These are phyloP conservation scores for Metschnikowia anglica DNA, from an alignment of 805 yeast genomes.

Conservation along the genomic window DNA sequence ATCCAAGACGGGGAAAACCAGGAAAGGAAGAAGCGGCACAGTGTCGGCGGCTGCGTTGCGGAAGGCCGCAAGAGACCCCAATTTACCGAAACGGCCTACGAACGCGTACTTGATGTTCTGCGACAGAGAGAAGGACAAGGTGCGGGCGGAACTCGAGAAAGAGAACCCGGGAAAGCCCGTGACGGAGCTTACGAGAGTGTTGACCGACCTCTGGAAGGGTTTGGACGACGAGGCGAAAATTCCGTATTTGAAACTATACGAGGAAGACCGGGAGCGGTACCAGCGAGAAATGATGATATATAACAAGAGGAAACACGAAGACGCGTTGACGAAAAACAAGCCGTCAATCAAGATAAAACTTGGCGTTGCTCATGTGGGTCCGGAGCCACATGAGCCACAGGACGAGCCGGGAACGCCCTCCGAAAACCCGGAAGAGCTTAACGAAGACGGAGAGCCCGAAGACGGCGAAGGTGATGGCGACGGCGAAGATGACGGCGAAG, in stretches of 20 bases:
- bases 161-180: constrained; percentile 44
- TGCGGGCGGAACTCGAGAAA: constrained; percentile 57
- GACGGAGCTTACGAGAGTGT: constrained; percentile 68
- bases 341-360: not conserved
- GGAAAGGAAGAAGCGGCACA: constrained; percentile 17
- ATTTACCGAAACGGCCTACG: constrained; percentile 83
- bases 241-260: constrained; percentile 73
- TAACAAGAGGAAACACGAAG: constrained; percentile 21
- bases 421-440: constrained; percentile 2
- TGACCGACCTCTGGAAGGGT: constrained; percentile 85
- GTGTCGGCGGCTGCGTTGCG: constrained; percentile 20
- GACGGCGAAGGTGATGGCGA: constrained; percentile 8
- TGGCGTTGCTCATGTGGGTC: constrained; percentile 1
- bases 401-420: constrained; percentile 7
- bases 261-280: constrained; percentile 75
- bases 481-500: constrained; percentile 2
- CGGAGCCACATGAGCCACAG: not conserved
- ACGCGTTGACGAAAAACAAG: not conserved
- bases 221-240: constrained; percentile 66
- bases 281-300: constrained; percentile 66
- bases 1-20: constrained; percentile 13
- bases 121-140: constrained; percentile 76
- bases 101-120: constrained; percentile 88
- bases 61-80: constrained; percentile 67
- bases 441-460: constrained; percentile 1